Conservation (phyloP, 1,139 yeast genomes). For the Arxiozyma slooffiae region DNA sequence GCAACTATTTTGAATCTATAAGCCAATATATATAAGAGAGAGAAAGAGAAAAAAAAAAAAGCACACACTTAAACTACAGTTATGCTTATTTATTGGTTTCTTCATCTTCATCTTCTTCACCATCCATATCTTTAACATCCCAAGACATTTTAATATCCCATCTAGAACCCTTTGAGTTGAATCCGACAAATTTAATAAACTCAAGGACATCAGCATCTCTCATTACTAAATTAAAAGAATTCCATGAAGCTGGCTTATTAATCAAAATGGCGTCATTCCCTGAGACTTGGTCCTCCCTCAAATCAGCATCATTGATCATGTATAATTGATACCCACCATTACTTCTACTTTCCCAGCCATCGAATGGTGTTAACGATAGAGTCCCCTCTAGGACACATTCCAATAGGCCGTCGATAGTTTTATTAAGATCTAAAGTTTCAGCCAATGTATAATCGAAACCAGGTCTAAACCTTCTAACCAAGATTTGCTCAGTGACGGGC, state of each 20-base stretch:
- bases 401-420: conserved; percentile 26
- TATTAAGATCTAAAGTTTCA: conserved; percentile 51
- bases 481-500: conserved; percentile 55
- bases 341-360: conserved; percentile 80
- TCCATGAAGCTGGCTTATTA: conserved; percentile 79
- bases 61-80: neutral
- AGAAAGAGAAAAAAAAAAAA: neutral
- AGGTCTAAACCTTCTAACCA: conserved; percentile 83
- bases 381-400: conserved; percentile 46
- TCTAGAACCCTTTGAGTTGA: conserved; percentile 78
- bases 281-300: conserved; percentile 37
- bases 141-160: conserved; percentile 86
- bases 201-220: conserved; percentile 79
- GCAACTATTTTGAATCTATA: neutral
- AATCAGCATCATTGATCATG: conserved; percentile 53
- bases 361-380: conserved; percentile 65
- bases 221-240: conserved; percentile 63
- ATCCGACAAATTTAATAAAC: conserved; percentile 85
- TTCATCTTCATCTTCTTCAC: conserved; percentile 26
- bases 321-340: conserved; percentile 90
- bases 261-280: conserved; percentile 70
- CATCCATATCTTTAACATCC: conserved; percentile 47
- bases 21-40: neutral
- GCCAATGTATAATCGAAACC: conserved; percentile 92
- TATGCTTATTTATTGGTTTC: neutral